Evolutionary conservation across 148 eudicot species (phyloP).

Genomic region (Camellia lanceoleosa): DNA sequence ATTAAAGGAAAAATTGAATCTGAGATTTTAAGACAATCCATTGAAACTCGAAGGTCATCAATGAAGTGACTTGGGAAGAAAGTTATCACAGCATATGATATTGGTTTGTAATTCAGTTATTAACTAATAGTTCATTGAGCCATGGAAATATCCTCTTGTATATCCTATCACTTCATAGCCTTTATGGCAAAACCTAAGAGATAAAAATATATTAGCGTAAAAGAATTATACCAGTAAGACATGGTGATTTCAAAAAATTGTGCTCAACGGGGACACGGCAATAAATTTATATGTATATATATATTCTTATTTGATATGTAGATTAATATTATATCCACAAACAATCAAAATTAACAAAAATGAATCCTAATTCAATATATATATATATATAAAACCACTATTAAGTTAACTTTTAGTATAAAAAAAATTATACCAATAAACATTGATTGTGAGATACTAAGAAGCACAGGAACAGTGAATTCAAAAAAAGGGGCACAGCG

Average conservation of each 20-base stretch:
- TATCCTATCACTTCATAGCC: not conserved
- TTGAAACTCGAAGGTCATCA: not conserved
- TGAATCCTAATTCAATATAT: too few species aligned
- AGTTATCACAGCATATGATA: not conserved
- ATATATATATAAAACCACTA: too few species aligned
- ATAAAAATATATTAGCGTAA: not conserved
- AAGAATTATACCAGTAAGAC: not conserved
- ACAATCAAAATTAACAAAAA: too few species aligned
- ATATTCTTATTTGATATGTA: too few species aligned
- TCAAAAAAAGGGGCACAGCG: too few species aligned
- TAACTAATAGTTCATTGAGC: not conserved
- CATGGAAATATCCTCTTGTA: not conserved
- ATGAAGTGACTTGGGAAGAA: not conserved
- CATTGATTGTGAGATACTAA: too few species aligned
- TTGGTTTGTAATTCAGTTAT: not conserved
- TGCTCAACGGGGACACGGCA: too few species aligned
- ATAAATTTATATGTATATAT: too few species aligned
- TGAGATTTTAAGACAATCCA: not conserved
- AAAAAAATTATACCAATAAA: too few species aligned
- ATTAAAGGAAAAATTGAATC: not conserved
- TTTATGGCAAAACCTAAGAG: not conserved
- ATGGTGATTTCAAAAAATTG: not conserved
- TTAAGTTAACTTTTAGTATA: too few species aligned
- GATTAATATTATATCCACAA: too few species aligned
- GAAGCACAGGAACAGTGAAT: too few species aligned